Evolutionary conservation across 192 early-diverging fungal species (phyloP), one percentile per base, ranked within the genome.

Genomic region (Rhizophagus clarus): DNA sequence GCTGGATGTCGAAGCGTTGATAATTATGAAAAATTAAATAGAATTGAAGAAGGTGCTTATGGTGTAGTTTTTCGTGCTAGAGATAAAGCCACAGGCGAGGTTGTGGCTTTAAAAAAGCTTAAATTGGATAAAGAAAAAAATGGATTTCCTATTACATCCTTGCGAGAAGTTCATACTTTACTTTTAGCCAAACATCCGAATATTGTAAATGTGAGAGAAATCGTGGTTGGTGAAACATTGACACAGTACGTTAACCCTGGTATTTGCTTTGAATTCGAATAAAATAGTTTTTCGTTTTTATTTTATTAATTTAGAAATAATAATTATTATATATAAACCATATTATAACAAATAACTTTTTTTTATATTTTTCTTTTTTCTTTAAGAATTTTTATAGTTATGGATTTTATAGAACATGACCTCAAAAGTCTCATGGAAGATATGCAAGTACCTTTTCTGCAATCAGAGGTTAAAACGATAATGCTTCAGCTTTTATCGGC

Each of bases 331-430:
- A n/a, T n/a, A n/a, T n/a, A n/a, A n/a, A n/a, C n/a, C n/a, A n/a
- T n/a, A n/a, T n/a, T n/a, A n/a, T n/a, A n/a, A n/a, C n/a, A n/a
- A n/a, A n/a, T 82, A 14, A 68, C 24, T 29, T 71, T 26, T 37
- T 9, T 61, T 14, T 62, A 64, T 14, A 12, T 68, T 56, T 32
- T 69, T 1, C 47, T 51, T 47, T 34, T 84, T 72, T 14, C 20
- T 77, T 63, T 79, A 81, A 94, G 93, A 81, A 92, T 98, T 37
- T 99, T 96, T 81, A 96, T 97, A 77, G 97, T 96, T 5, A 99
- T 99, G 97, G 97, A 99, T 72, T 99, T 94, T 83, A 92, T 97
- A 80, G 96, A 97, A 47, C 97, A 98, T 81, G 97, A 99, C 78
- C 87, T 99, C 61, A 96, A 98, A 70, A 84, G 91, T 8, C 85